Conservation (phyloP, 116 monocot genomes). For the Papilionanthe hybrid region DNA sequence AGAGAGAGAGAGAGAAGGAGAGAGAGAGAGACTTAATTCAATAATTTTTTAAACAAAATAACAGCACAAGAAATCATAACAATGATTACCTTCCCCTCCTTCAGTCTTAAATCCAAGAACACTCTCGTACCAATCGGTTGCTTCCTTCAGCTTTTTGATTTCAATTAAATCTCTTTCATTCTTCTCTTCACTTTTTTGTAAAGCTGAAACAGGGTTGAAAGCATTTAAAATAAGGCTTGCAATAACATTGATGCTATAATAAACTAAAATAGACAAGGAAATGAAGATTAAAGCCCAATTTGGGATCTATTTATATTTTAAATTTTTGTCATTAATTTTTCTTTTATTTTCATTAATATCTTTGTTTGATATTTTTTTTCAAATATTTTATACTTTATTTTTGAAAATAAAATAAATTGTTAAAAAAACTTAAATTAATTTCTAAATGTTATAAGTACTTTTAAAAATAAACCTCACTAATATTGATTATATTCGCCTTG, state of each 20-base stretch:
- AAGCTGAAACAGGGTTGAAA: conserved; percentile 22
- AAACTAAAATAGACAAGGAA: too few relatives aligned
- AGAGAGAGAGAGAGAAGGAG: conserved; percentile 10
- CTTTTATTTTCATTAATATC: too few relatives aligned
- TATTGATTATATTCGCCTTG: too few relatives aligned
- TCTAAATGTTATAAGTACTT: too few relatives aligned
- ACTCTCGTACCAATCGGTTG: conserved; percentile 64
- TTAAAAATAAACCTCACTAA: too few relatives aligned
- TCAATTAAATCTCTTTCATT: conserved; percentile 32
- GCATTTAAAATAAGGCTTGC: not conserved
- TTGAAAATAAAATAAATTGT: too few relatives aligned
- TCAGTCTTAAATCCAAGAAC: conserved; percentile 73
- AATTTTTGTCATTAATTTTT: too few relatives aligned
- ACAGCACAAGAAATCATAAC: not conserved
- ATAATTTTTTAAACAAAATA: conserved; percentile 7
- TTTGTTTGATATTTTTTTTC: too few relatives aligned
- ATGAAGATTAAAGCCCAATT: not conserved
- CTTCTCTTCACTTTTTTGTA: conserved; percentile 45
- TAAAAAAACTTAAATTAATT: too few relatives aligned
- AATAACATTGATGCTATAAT: not conserved
- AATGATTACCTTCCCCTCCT: conserved; percentile 70
- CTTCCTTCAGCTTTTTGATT: conserved; percentile 41
- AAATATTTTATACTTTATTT: too few relatives aligned
- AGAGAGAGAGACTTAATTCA: conserved; percentile 7
- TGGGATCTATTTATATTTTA: not conserved